A percentile compares a stretch with the other conserved stretches of the same genome.
These are phyloP conservation scores for Raphanus raphanistrum DNA, from an alignment of 345 rosid genomes.

Conservation along the genomic window DNA sequence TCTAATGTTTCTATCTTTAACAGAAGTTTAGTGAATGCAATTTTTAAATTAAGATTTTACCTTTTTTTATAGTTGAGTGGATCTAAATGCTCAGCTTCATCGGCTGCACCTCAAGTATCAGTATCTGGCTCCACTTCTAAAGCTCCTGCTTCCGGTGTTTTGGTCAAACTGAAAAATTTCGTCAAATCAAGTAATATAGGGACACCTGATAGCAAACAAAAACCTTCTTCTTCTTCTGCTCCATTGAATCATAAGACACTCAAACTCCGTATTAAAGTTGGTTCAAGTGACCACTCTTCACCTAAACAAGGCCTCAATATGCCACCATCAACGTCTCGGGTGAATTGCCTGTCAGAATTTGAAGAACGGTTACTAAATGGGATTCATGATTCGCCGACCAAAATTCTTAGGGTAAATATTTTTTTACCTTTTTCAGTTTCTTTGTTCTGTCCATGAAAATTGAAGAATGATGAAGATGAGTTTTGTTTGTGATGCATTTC, in stretches of 20 bases:
- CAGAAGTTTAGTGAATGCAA: constrained; percentile 9
- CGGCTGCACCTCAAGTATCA: constrained; percentile 43
- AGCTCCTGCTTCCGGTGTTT: constrained; percentile 40
- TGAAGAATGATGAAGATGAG: constrained; percentile 28
- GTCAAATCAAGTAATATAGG: constrained; percentile 41
- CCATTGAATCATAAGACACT: constrained; percentile 61
- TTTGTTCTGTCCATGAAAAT: constrained; percentile 15
- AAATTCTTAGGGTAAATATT: constrained; percentile 61
- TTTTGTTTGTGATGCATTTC: constrained; percentile 14
- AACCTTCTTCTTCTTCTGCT: constrained; percentile 36
- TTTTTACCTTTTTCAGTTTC: constrained; percentile 22
- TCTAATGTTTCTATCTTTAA: constrained; percentile 18
- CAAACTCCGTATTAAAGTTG: constrained; percentile 76
- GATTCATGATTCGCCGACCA: constrained; percentile 67
- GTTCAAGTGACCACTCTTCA: constrained; percentile 72
- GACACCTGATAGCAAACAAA: constrained; percentile 43
- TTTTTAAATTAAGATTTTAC: constrained; percentile 12
- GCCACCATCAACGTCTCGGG: constrained; percentile 71
- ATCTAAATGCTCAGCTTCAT: constrained; percentile 42
- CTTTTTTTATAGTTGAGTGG: constrained; percentile 49
- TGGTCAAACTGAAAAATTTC: neutral
- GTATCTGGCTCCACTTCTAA: constrained; percentile 43
- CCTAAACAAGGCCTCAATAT: constrained; percentile 71
- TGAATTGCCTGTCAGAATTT: constrained; percentile 69
- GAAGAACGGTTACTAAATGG: constrained; percentile 56